phyloP scores from a whole-genome alignment of 2,329 filamentous ascomycete genomes.

The Cladorrhinum sp. region DNA sequence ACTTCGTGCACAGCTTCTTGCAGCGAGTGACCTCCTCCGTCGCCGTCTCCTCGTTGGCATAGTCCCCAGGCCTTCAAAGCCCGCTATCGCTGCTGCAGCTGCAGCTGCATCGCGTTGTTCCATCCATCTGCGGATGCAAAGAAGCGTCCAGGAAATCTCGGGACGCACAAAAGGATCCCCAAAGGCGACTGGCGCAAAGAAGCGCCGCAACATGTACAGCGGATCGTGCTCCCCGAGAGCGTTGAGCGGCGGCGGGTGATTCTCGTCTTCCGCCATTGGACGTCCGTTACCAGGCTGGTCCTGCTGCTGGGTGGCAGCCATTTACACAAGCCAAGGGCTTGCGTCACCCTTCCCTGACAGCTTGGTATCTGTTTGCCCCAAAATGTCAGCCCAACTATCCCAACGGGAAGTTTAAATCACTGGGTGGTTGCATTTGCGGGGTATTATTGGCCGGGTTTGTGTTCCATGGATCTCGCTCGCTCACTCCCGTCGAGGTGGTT shows the following conservation, averaged over 20 bases:
- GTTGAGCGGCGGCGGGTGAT: background rate
- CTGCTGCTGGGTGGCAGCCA: background rate
- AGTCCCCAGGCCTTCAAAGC: background rate
- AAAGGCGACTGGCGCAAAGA: background rate
- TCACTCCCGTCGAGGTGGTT: background rate
- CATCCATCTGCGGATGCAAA: background rate
- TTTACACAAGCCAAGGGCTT: background rate
- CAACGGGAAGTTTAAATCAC: background rate
- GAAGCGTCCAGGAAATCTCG: conserved; percentile 1
- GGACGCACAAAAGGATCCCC: background rate
- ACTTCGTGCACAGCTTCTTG: conserved; percentile 2
- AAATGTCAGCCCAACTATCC: background rate
- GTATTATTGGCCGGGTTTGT: background rate
- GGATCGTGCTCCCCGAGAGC: background rate
- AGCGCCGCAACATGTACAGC: background rate
- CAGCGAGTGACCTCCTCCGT: background rate
- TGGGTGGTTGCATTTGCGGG: background rate
- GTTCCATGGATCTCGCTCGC: background rate
- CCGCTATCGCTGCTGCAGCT: background rate
- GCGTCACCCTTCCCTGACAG: background rate
- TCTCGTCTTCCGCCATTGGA: background rate
- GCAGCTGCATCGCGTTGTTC: background rate
- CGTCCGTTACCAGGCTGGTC: background rate
- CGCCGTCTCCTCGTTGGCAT: background rate
- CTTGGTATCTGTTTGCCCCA: background rate